Evolutionary conservation across 495 filamentous ascomycete species (phyloP), one percentile per base, ranked within the genome.

Genomic region (Hapsidospora chrysogenum): DNA sequence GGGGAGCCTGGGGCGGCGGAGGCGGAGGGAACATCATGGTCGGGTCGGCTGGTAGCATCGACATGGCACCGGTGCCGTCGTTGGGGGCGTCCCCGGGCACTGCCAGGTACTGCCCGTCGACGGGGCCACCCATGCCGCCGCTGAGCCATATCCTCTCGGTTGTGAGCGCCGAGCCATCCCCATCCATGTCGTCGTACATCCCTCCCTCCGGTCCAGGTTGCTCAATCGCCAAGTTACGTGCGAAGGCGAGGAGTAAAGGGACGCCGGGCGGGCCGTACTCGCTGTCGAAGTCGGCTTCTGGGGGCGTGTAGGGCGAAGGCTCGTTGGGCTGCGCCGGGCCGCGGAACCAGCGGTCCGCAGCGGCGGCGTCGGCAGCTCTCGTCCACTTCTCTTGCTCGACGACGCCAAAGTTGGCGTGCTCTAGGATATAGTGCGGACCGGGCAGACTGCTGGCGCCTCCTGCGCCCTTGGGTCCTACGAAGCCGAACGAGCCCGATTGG

Each of bases 241-340:
- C 33, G 13, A 23, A 15, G 15, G 33, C 33, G n/a, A 35, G 21
- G n/a, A 35, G 26, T 11, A 35, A 4, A 15, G 33, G 33, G 2
- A 35, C 11, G 21, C 33, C 33, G 14, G 33, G 33, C 21, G 33
- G 33, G 13, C 33, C 33, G 17, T 35, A 16, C 9, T 23, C 22
- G 9, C n/a, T 14, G n/a, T 35, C 33, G 17, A 27, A 16, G 33
- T 19, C 21, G 11, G n/a, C 14, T 1, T 35, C 20, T 10, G 21
- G n/a, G 14, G 23, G 23, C 23, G 11, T 26, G 11, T 6, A 26
- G 23, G 23, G 11, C 6, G 23, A 26, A 6, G 23, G 23, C 11
- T 26, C 23, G 11, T 26, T 26, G 6, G 6, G 6, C 23, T 11
- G 23, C 23, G 23, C 6, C 6, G 23, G 11, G 11, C 23, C 23